Evolutionary conservation across 768 basidiomycete species (phyloP), one percentile per base, ranked within the genome.

Genomic region (Roridomyces roridus): DNA sequence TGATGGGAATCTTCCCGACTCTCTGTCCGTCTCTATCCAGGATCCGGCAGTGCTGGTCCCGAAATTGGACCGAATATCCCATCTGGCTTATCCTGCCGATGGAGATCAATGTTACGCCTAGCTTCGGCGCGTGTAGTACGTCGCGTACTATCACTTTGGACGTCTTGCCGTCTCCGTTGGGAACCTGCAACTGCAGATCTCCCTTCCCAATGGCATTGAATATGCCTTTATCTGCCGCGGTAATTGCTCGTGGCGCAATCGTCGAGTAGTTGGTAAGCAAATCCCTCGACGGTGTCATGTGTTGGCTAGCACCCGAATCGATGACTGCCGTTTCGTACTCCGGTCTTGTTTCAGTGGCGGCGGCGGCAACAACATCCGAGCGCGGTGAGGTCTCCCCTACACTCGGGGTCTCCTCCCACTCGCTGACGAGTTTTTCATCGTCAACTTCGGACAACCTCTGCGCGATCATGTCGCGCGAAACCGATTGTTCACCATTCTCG

Each of bases 241-340:
- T 66, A 50, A 76, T 74, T 14, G 67, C 37, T 17, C 64, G 51
- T 3, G 69, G 68, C 14, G 21, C 17, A 53, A 75, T 74, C 0
- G 47, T n/a, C 4, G 37, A 40, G 43, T 64, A 75, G 35, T 69
- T 72, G 42, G 65, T 63, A 52, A 79, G 70, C 5, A 55, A 49
- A 25, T 73, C 34, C 2, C 67, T 52, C 42, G 65, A 68, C 0
- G 71, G 75, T 1, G 72, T 69, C 70, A 78, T 72, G 47, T 77
- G 76, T 25, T 61, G 65, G 1, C 68, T 66, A 20, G 74, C 70
- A 3, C 77, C 76, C n/a, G 73, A 75, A 65, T 78, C 72, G 51
- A 71, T 70, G 11, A 75, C 68, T 10, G 67, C 66, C 12, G 39
- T 35, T 6, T 6, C 9, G 4, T 26, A 40, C 12, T 41, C 46